Evolutionary conservation across 2,329 filamentous ascomycete species (phyloP).

Genomic region (Ophiocordyceps sinensis): DNA sequence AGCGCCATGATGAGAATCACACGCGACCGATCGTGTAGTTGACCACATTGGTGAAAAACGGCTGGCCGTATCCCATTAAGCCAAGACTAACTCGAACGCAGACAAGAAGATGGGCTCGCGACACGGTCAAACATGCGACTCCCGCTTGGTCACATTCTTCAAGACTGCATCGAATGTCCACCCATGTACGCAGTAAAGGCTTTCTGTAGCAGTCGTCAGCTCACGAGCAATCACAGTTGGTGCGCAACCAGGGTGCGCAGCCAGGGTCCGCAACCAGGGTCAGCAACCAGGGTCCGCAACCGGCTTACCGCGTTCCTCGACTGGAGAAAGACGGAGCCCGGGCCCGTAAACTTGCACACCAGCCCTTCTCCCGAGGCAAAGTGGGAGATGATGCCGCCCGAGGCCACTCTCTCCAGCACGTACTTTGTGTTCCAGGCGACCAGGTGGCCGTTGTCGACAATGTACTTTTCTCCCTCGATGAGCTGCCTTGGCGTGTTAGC

Average conservation of each 20-base stretch:
- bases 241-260: no score
- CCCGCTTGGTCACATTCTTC: not conserved
- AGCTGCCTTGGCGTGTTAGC: slow-evolving; percentile 14
- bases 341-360: slow-evolving; percentile 87
- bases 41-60: no score
- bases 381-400: slow-evolving; percentile 84
- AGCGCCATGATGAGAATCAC: no score
- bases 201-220: slow-evolving; percentile 21
- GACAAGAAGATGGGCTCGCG: no score
- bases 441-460: slow-evolving; percentile 83
- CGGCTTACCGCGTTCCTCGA: slow-evolving; percentile 63
- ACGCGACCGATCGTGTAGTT: no score
- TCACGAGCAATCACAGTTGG: no score
- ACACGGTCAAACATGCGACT: no score
- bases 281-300: no score
- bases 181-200: slow-evolving; percentile 38
- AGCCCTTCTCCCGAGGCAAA: slow-evolving; percentile 72
- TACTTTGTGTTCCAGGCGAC: slow-evolving; percentile 98
- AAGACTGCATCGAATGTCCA: slow-evolving; percentile 25
- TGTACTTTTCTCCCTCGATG: slow-evolving; percentile 65
- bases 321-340: slow-evolving; percentile 84
- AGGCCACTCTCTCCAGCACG: slow-evolving; percentile 74
- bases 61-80: no score
- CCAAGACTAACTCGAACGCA: no score
- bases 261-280: no score